phyloP scores from a whole-genome alignment of 176 grass and related monocot genomes.

The Cenchrus purpureus region DNA sequence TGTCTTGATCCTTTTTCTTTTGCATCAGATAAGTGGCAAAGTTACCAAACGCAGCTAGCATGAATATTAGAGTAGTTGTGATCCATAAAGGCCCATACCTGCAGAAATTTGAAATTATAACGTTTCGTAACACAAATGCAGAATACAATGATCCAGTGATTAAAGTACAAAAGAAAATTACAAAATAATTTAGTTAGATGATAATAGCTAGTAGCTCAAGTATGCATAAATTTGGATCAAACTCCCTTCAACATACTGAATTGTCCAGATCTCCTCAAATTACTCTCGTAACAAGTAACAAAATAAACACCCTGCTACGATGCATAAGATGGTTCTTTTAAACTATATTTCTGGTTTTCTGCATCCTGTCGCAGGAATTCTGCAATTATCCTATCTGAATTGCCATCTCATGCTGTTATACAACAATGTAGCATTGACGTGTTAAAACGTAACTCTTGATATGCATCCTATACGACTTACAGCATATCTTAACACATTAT shows the following conservation, averaged over 20 bases:
- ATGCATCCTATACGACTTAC: slow-evolving; percentile 20
- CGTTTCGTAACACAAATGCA: slow-evolving; percentile 15
- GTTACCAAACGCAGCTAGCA: slow-evolving; percentile 85
- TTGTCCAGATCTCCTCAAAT: background rate
- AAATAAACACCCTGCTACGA: background rate
- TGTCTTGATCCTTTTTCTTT: slow-evolving; percentile 63
- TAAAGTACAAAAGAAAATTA: slow-evolving; percentile 6
- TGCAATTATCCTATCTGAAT: slow-evolving; percentile 1
- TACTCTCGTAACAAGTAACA: background rate
- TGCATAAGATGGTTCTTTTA: background rate
- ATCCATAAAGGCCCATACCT: slow-evolving; percentile 97
- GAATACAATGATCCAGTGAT: background rate
- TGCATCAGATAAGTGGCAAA: slow-evolving; percentile 81
- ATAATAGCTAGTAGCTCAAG: slow-evolving; percentile 6
- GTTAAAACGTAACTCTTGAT: slow-evolving; percentile 12
- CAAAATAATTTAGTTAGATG: background rate
- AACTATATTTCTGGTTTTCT: slow-evolving; percentile 7
- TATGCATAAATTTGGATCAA: slow-evolving; percentile 4
- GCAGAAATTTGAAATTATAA: slow-evolving; percentile 13
- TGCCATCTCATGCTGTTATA: slow-evolving; percentile 15
- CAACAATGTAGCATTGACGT: background rate
- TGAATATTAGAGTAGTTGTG: slow-evolving; percentile 83
- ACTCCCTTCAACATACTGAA: background rate
- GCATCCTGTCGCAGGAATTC: background rate
- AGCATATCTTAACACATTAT: background rate